Evolutionary conservation across 2,329 filamentous ascomycete species (phyloP).

Genomic region (Colletotrichum spaethianum): DNA sequence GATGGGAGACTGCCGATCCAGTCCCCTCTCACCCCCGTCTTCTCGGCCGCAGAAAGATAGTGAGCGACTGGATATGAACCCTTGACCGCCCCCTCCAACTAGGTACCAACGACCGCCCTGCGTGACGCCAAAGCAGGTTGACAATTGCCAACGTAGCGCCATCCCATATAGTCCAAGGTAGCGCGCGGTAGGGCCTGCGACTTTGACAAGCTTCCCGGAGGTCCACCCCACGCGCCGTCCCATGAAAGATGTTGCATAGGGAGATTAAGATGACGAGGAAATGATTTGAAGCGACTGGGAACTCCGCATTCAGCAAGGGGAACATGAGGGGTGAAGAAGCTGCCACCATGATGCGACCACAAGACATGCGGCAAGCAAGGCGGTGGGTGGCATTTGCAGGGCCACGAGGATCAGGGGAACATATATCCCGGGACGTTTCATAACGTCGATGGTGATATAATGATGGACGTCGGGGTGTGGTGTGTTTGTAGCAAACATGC

Average conservation of each 20-base stretch:
- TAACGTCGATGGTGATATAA: slow-evolving; percentile 3
- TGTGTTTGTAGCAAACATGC: slow-evolving; percentile 29
- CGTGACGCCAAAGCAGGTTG: slow-evolving; percentile 4
- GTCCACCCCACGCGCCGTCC: slow-evolving; percentile 9
- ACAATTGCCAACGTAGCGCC: slow-evolving; percentile 4
- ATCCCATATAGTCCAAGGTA: neutral
- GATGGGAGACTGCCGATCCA: neutral
- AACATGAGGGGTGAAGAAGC: slow-evolving; percentile 38
- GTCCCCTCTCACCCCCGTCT: neutral
- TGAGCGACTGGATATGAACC: slow-evolving; percentile 7
- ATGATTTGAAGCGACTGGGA: slow-evolving; percentile 7
- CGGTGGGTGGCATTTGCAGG: slow-evolving; percentile 26
- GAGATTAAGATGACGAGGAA: slow-evolving; percentile 1
- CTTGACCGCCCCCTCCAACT: slow-evolving; percentile 19
- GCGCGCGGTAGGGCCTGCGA: slow-evolving; percentile 22
- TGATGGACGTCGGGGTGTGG: slow-evolving; percentile 27
- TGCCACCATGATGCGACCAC: slow-evolving; percentile 33
- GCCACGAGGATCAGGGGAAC: slow-evolving; percentile 21
- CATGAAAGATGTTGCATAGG: slow-evolving; percentile 14
- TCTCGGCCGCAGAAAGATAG: slow-evolving; percentile 28
- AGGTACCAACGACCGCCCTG: slow-evolving; percentile 9
- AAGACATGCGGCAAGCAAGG: slow-evolving; percentile 30
- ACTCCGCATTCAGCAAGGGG: slow-evolving; percentile 10
- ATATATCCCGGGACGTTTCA: slow-evolving; percentile 30
- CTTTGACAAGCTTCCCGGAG: slow-evolving; percentile 32